These are phyloP conservation scores for Colletotrichum tropicale DNA, from an alignment of 2,329 filamentous ascomycete genomes.

Conservation along the genomic window DNA sequence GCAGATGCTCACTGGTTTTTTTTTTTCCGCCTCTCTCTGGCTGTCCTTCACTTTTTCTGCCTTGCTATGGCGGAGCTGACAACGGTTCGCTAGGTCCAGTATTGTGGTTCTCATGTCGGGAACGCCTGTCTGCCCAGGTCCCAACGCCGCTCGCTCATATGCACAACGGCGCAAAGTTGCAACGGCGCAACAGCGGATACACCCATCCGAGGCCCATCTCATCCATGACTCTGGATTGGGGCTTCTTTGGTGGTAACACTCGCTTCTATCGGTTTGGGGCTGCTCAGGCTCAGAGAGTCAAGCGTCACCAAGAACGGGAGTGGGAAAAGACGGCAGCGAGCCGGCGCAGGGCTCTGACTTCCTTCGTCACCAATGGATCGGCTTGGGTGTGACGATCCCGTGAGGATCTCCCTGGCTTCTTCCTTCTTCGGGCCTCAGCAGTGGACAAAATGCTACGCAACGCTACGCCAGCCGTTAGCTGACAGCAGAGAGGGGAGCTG, in stretches of 20 bases:
- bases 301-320: background rate
- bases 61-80: background rate
- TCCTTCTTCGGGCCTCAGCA: constrained; percentile 9
- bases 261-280: background rate
- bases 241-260: background rate
- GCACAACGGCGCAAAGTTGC: background rate
- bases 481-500: background rate
- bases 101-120: background rate
- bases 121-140: background rate
- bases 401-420: constrained; percentile 8
- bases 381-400: constrained; percentile 16
- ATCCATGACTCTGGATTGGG: background rate
- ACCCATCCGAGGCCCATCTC: background rate
- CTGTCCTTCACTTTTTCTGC: background rate
- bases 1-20: background rate
- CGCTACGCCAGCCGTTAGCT: background rate
- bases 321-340: background rate
- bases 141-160: background rate
- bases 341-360: background rate
- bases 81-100: background rate
- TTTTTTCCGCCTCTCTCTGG: background rate
- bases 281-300: background rate
- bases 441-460: background rate
- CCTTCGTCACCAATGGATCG: background rate
- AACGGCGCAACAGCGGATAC: background rate